Evolutionary conservation across 495 filamentous ascomycete genomes (phyloP), one percentile per base, ranked within the genome.

Genomic region (Aspergillus funiculosus): DNA sequence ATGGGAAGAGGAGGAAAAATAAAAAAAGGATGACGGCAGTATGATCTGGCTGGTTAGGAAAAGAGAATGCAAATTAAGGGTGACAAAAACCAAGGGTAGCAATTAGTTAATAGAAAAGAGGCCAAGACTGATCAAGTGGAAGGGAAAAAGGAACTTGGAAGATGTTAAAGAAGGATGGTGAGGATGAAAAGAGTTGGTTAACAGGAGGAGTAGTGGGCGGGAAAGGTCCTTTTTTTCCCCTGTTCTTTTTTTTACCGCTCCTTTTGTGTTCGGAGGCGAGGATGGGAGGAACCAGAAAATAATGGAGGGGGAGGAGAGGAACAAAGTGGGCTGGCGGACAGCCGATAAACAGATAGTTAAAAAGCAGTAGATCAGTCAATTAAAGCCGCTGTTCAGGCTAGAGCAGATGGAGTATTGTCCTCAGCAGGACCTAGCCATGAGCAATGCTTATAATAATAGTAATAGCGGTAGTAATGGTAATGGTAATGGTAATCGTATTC

Each of bases 211-310:
- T n/a, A 24, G 15, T 39, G 44, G 15, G 35, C 25, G 46, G 26
- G 30, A 25, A 40, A 36, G 25, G 34, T 40, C 30, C 36, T 41
- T 30, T 32, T 42, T 44, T 48, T 46, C 32, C 21, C 20, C 13
- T 25, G 36, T 39, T 34, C 21, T 38, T 34, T 37, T 46, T 49
- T 29, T 21, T 26, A n/a, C n/a, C n/a, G n/a, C n/a, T n/a, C n/a
- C 17, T 31, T 43, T 42, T 24, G 28, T 28, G 21, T 46, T 48
- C 21, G 40, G 38, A 40, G 52, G 44, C 46, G 41, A 54, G 43
- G 45, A 38, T 43, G 52, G 46, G 48, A 52, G 46, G 49, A 52
- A 52, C 48, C 47, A 48, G 36, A 50, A 51, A 46, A 53, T 43
- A 24, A 24, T 47, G 43, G 50, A 53, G 43, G 49, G 41, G 46